These are phyloP conservation scores for Glycine soja DNA, from an alignment of 306 rosid genomes.

Conservation along the genomic window DNA sequence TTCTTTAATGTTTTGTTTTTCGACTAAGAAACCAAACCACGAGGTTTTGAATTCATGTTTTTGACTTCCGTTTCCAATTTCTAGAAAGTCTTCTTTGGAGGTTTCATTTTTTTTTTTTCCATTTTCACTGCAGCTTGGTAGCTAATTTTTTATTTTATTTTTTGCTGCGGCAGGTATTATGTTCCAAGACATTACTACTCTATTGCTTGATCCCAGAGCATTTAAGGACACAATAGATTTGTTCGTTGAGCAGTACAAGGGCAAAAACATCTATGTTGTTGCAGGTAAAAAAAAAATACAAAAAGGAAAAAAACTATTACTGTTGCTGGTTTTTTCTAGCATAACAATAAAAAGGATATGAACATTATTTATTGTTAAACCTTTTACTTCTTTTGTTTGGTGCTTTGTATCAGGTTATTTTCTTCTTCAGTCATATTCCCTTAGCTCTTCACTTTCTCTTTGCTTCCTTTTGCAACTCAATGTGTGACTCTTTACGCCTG, in stretches of 20 bases:
- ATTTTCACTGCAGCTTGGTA: neutral
- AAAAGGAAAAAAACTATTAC: neutral
- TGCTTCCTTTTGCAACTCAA: too few relatives aligned
- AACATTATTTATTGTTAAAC: too few relatives aligned
- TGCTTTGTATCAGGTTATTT: too few relatives aligned
- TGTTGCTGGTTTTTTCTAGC: neutral
- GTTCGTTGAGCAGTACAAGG: slow-evolving; percentile 92
- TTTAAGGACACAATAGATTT: slow-evolving; percentile 90
- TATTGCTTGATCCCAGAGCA: slow-evolving; percentile 86
- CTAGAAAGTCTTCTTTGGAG: neutral
- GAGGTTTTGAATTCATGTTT: neutral
- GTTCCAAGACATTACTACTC: slow-evolving; percentile 96
- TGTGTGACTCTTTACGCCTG: too few relatives aligned
- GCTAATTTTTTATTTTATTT: slow-evolving; percentile 33
- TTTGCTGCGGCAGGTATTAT: slow-evolving; percentile 77
- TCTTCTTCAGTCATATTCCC: too few relatives aligned
- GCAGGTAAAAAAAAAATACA: slow-evolving; percentile 87
- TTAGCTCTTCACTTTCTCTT: too few relatives aligned
- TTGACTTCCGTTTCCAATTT: neutral
- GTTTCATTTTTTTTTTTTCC: neutral
- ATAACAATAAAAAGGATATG: neutral
- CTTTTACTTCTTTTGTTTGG: too few relatives aligned
- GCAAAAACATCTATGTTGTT: slow-evolving; percentile 90
- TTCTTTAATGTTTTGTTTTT: neutral
- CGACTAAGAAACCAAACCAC: neutral